Evolutionary conservation across 192 early-diverging fungal species (phyloP).

Genomic region (Borealophlyctis nickersoniae): DNA sequence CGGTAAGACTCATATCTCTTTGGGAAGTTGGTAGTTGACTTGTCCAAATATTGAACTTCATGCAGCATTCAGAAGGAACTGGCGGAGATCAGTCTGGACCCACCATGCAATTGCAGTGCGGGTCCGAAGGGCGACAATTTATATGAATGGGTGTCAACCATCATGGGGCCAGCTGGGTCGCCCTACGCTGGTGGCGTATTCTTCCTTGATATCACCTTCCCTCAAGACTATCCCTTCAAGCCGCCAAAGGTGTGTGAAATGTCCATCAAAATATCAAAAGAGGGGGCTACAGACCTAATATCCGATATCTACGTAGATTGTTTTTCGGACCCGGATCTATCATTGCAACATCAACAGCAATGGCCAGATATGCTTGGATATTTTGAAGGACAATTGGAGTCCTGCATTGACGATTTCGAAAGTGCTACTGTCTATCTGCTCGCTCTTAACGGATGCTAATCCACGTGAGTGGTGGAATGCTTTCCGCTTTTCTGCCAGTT

Average conservation of each 20-base stretch:
- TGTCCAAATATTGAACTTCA: not conserved
- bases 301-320: slow-evolving; percentile 63
- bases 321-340: slow-evolving; percentile 90
- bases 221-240: slow-evolving; percentile 93
- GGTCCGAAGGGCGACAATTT: slow-evolving; percentile 95
- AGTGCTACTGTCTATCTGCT: slow-evolving; percentile 91
- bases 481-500: not conserved
- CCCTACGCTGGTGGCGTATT: slow-evolving; percentile 88
- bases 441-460: slow-evolving; percentile 90
- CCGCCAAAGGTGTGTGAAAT: slow-evolving; percentile 73
- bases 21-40: not conserved
- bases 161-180: slow-evolving; percentile 82
- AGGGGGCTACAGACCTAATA: too few species aligned
- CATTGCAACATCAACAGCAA: slow-evolving; percentile 95
- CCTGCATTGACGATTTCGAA: slow-evolving; percentile 94
- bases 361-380: slow-evolving; percentile 91
- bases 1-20: slow-evolving; percentile 11
- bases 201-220: slow-evolving; percentile 90
- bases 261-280: too few species aligned
- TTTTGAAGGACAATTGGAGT: slow-evolving; percentile 97
- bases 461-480: slow-evolving; percentile 60
- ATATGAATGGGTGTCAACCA: slow-evolving; percentile 95
- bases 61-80: slow-evolving; percentile 91
- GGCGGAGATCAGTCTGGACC: slow-evolving; percentile 92
- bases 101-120: slow-evolving; percentile 92